Conservation (phyloP, 164 flowering plant genomes). For the Euptelea pleiosperma region DNA sequence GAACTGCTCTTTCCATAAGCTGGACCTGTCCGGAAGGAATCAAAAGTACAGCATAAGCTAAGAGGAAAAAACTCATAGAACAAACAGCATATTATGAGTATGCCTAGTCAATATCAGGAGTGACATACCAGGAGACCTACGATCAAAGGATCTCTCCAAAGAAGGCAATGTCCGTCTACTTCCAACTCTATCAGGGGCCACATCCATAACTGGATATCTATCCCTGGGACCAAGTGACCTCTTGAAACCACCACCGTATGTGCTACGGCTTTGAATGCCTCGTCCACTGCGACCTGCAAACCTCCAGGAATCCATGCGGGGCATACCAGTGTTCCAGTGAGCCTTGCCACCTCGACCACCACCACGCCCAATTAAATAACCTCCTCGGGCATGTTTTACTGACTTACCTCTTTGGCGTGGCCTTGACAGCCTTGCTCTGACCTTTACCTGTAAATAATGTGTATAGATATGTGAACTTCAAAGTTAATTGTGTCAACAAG, state of each 20-base stretch:
- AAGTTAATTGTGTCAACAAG: neutral
- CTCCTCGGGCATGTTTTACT: slow-evolving; percentile 20
- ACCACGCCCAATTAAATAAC: slow-evolving; percentile 14
- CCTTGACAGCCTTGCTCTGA: slow-evolving; percentile 29
- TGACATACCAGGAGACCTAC: slow-evolving; percentile 26
- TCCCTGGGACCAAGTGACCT: slow-evolving; percentile 17
- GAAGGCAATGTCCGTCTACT: slow-evolving; percentile 16
- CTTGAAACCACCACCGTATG: slow-evolving; percentile 18
- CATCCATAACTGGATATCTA: slow-evolving; percentile 14
- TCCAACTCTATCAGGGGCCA: slow-evolving; percentile 15
- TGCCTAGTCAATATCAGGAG: neutral
- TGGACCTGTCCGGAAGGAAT: slow-evolving; percentile 12
- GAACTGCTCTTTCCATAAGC: slow-evolving; percentile 19
- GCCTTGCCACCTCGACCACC: slow-evolving; percentile 14
- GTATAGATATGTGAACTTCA: neutral
- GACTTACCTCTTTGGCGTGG: slow-evolving; percentile 28
- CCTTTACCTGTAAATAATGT: slow-evolving; percentile 14
- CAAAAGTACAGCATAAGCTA: too few species aligned
- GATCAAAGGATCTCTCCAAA: slow-evolving; percentile 18
- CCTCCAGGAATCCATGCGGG: slow-evolving; percentile 19
- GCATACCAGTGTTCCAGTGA: slow-evolving; percentile 13
- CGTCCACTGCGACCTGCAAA: slow-evolving; percentile 22
- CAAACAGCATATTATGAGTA: neutral
- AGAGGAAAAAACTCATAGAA: neutral
- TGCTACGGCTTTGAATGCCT: slow-evolving; percentile 13